Base-by-base conservation (phyloP, 805 yeast species). In the Zygoascus bituminiphila region DNA sequence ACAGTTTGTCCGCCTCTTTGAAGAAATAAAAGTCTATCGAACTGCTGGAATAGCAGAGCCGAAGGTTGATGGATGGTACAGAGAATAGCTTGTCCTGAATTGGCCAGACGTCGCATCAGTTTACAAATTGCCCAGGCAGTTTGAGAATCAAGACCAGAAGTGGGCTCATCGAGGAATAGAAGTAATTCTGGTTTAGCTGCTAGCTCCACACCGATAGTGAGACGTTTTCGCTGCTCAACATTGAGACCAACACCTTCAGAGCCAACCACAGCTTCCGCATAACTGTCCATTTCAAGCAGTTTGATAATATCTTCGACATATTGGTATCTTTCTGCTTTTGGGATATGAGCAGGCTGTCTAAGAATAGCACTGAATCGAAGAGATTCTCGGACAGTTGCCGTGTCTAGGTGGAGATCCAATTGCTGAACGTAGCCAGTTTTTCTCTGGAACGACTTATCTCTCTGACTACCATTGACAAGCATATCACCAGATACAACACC, bases 1-100 rank as follows among this genome's bases (percentile, higher is more conserved):
- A 82, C 91, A 54, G 89, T 84, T 59, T 74, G 70, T 55, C 94
- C 94, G 62, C 94, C 94, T 54, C 74, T 77, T 56, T 80, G 80
- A 61, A 84, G 70, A 56, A 84, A 75, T 55, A 82, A 66, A 50
- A 82, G 68, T 50, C 87, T 74, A 56, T 82, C 88, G 56, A 82
- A 82, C 60, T 79, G 80, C 60, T 79, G 77, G 62, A 82, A 74
- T 59, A 82, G 66, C 24, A 80, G 72, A 35, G 88, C 86, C 15
- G 87, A 81, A 52, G 88, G 88, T 66, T 82, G 88, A 64, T 82
- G 88, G 56, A 82, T 82, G 22, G 88, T 82, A 69, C 88, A 82
- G 61, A 82, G 68, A 62, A 82, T 79, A 31, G 88, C 82, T 66
- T 82, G 88, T 36, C 88, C 88, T 51, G 80, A 78, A 60, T 76